Evolutionary conservation across 169 alveolate species (phyloP).

Genomic region (Plasmodium reichenowi): DNA sequence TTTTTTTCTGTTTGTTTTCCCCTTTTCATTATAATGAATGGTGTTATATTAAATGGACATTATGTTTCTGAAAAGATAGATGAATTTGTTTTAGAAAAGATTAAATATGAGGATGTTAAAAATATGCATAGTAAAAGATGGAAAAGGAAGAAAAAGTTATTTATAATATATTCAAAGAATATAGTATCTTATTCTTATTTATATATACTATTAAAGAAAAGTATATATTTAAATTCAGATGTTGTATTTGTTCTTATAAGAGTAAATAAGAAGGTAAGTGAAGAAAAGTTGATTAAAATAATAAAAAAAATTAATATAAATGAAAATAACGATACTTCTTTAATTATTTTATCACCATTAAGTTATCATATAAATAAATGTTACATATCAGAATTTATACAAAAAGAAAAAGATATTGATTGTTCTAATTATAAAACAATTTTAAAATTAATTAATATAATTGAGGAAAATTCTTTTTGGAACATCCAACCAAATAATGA

Average conservation of each 20-base stretch:
- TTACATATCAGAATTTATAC: slow-evolving; percentile 37
- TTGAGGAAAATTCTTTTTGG: not conserved
- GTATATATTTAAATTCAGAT: slow-evolving; percentile 34
- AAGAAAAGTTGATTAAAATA: slow-evolving; percentile 21
- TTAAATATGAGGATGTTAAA: slow-evolving; percentile 11
- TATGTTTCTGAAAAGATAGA: slow-evolving; percentile 29
- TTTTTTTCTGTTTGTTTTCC: not conserved
- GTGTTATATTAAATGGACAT: slow-evolving; percentile 26
- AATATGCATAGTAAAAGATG: not conserved
- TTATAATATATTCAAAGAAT: slow-evolving; percentile 41
- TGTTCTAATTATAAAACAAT: slow-evolving; percentile 16
- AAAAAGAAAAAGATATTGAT: slow-evolving; percentile 46
- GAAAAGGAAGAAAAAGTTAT: slow-evolving; percentile 9
- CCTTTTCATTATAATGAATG: slow-evolving; percentile 12
- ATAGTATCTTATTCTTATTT: slow-evolving; percentile 38
- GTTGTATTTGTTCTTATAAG: slow-evolving; percentile 32
- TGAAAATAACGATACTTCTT: not conserved
- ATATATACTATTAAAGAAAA: slow-evolving; percentile 43
- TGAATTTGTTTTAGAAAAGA: slow-evolving; percentile 19
- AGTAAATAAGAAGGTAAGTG: slow-evolving; percentile 7
- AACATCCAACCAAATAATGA: not conserved
- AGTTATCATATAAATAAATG: slow-evolving; percentile 59
- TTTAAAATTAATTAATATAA: slow-evolving; percentile 3
- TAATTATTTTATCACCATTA: slow-evolving; percentile 47
- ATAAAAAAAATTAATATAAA: slow-evolving; percentile 42